Evolutionary conservation across 2,329 filamentous ascomycete species (phyloP), one percentile per base, ranked within the genome.

Genomic region (Xylariomycetidae sp.): DNA sequence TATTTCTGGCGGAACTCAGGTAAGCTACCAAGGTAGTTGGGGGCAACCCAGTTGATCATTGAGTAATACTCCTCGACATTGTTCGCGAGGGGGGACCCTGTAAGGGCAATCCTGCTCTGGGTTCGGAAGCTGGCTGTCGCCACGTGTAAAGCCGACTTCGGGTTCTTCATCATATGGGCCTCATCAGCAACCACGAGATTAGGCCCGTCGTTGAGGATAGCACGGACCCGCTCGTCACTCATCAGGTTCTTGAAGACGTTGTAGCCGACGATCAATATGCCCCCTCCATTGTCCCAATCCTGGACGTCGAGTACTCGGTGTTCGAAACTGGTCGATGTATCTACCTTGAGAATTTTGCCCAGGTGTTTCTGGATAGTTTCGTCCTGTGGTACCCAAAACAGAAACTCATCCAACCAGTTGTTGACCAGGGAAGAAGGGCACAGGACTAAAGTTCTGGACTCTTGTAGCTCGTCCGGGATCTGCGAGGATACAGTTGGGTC

Each of bases 11-110:
- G 71, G 55, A 95, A 95, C 49, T 89, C 81, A 1, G 58, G 49
- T 8, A 70, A 58, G 4, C 74, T 68, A 1, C 86, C 87, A 3
- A 95, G 67, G 53, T 85, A 95, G 16, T 76, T 76, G 0, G 85
- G 84, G 2, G 85, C 80, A 31, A 92, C 78, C 86, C 87, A 95
- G 42, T 89, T 74, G 37, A 95, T 82, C 76, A 94, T 85, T n/a
- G 79, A 65, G 51, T 81, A 87, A 51, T 94, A 94, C 48, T 95
- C 89, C 18, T 73, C 65, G 1, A 95, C 76, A 32, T 86, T 84
- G 52, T 95, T 95, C 4, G 85, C 79, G 32, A 95, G 65, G 1
- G 89, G 89, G 0, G 88, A 90, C 1, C 88, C 89, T 1, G 88
- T 94, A 40, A 95, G 66, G 5, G 87, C 89, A 43, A 95, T 84